phyloP scores from a whole-genome alignment of 371 early-diverging fungal species.

The Mucor piriformis region DNA sequence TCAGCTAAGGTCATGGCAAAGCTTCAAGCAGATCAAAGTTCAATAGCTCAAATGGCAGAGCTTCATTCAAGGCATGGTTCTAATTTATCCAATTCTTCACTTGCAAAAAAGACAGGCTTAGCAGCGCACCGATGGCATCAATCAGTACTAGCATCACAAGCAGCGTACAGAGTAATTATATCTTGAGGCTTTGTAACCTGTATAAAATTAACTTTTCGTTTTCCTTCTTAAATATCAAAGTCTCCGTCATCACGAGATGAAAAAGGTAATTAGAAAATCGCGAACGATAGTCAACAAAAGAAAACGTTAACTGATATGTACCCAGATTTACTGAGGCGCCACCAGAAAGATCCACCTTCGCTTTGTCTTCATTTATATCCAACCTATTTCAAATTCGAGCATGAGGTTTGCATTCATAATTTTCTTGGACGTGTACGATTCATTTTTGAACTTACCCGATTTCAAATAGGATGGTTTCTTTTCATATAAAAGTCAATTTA shows the following conservation, averaged over 20 bases:
- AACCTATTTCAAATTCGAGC: constrained; percentile 68
- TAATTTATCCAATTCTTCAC: constrained; percentile 16
- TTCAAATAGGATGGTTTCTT: constrained; percentile 60
- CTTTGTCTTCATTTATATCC: constrained; percentile 61
- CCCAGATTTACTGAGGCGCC: constrained; percentile 47
- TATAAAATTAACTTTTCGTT: neutral
- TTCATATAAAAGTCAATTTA: constrained; percentile 66
- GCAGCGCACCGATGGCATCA: constrained; percentile 18
- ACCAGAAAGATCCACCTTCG: constrained; percentile 53
- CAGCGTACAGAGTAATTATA: constrained; percentile 11
- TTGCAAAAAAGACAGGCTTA: constrained; percentile 1
- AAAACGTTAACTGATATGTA: neutral
- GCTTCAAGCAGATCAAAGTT: constrained; percentile 43
- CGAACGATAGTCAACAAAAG: neutral
- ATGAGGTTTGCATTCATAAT: constrained; percentile 43
- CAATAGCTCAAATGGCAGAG: constrained; percentile 47
- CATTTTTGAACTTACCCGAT: neutral
- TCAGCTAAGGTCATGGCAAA: constrained; percentile 49
- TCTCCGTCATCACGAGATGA: constrained; percentile 19
- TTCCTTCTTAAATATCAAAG: constrained; percentile 9
- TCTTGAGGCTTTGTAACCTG: neutral
- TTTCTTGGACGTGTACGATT: neutral
- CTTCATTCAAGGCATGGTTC: constrained; percentile 46
- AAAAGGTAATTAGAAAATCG: constrained; percentile 11
- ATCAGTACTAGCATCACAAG: constrained; percentile 3